Evolutionary conservation across 1,284 basidiomycete species (phyloP).

Genomic region (Xerocomus nothofagi): DNA sequence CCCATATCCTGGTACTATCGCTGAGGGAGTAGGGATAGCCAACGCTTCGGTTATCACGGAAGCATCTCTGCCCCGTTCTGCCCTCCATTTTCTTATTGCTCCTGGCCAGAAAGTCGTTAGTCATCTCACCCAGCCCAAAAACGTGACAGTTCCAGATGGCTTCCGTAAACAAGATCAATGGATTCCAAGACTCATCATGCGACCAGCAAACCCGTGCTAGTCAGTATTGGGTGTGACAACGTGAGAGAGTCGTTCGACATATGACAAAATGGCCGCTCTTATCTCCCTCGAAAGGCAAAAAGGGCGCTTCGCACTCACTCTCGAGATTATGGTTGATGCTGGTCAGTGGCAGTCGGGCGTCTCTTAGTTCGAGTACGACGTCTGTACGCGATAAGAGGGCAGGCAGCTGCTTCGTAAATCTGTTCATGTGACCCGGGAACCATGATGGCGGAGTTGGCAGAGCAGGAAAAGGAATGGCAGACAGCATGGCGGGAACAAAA

Average conservation of each 20-base stretch:
- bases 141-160: slow-evolving; percentile 10
- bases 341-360: slow-evolving; percentile 90
- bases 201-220: slow-evolving; percentile 7
- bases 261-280: too few relatives aligned
- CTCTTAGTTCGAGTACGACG: slow-evolving; percentile 92
- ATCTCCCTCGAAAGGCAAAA: background rate
- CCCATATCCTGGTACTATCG: slow-evolving; percentile 23
- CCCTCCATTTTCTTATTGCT: slow-evolving; percentile 61
- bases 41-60: slow-evolving; percentile 36
- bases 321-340: slow-evolving; percentile 92
- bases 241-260: slow-evolving; percentile 22
- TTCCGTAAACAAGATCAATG: slow-evolving; percentile 9
- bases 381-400: slow-evolving; percentile 78
- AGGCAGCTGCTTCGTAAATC: slow-evolving; percentile 79
- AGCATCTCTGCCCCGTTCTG: slow-evolving; percentile 56
- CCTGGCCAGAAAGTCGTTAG: slow-evolving; percentile 40
- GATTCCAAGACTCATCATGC: slow-evolving; percentile 13
- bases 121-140: slow-evolving; percentile 16
- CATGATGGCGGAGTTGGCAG: slow-evolving; percentile 85
- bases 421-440: slow-evolving; percentile 97
- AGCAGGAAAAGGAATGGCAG: slow-evolving; percentile 50
- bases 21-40: slow-evolving; percentile 2
- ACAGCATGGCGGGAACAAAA: slow-evolving; percentile 36
- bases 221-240: slow-evolving; percentile 12
- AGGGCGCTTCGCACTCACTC: slow-evolving; percentile 42